Evolutionary conservation across 73 alveolate species (phyloP), one percentile per base, ranked within the genome.

Genomic region (Stentor roeselii): DNA sequence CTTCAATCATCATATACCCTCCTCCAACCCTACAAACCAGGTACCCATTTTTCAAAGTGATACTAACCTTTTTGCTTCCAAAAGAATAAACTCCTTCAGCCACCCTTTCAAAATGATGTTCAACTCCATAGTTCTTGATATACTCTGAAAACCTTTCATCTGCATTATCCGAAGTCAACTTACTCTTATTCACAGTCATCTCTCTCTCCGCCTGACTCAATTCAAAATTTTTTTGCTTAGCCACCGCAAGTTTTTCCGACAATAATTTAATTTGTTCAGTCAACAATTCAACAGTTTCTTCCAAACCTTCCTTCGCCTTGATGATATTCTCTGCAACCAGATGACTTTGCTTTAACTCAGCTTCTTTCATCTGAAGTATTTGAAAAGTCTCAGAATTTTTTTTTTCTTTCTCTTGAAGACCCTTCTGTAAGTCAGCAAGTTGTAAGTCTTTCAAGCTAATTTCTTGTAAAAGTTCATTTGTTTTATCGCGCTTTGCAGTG

Each of bases 21-120:
- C 95, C 95, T 39, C 95, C 95, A 0, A 90, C 95, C 76, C 93
- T 87, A 80, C 89, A 87, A 32, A 90, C 93, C 15, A 90, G 75
- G 78, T 85, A 83, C 40, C 93, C 93, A 58, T 87, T 90, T 59
- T 87, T 36, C 39, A 87, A 83, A 67, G 89, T 86, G 27, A 90
- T 93, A 59, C 82, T 83, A n/a, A 90, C 86, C 83, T 90, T 90
- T 59, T 88, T 87, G 3, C 89, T 83, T 67, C 80, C 80, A 2
- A 67, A 67, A 15, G 41, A 15, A 2, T 67, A 67, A 67, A 67
- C 80, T 2, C 80, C 80, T 67, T 67, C 80, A 67, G 80, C 80
- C 11, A 67, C 80, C 34, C 37, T 67, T 21, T 67, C 21, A 32
- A 67, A 67, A 1, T 67, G 80, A 21, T 0, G n/a, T 30, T 67